phyloP scores from a whole-genome alignment of 1,139 yeast genomes.

The Scheffersomyces titani region DNA sequence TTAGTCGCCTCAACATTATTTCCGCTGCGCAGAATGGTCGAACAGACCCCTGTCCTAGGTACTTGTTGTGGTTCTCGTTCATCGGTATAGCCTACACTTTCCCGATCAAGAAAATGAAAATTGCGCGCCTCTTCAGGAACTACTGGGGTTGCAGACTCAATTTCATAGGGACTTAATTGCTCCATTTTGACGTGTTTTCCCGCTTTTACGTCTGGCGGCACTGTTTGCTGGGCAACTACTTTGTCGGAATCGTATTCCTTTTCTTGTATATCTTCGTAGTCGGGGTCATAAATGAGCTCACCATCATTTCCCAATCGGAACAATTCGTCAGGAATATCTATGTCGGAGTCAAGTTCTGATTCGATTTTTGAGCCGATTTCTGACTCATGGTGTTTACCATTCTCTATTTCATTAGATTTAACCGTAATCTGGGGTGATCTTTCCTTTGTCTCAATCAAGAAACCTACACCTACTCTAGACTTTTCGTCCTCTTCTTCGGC shows the following conservation, averaged over 20 bases:
- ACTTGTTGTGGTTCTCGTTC: neutral
- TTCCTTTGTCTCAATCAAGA: neutral
- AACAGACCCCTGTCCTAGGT: neutral
- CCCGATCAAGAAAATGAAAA: neutral
- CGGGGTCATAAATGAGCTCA: constrained; percentile 23
- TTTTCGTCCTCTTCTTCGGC: neutral
- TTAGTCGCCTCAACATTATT: neutral
- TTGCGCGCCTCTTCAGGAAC: neutral
- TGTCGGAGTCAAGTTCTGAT: constrained; percentile 1
- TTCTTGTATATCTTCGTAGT: constrained; percentile 1
- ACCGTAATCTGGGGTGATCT: neutral
- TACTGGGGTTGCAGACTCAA: neutral
- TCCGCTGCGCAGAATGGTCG: neutral
- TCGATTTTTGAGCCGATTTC: neutral
- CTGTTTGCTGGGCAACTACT: neutral
- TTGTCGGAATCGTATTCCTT: neutral
- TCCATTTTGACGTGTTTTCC: neutral
- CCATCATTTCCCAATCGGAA: constrained; percentile 20
- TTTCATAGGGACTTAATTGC: neutral
- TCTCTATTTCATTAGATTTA: neutral
- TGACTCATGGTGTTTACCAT: neutral
- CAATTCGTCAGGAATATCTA: constrained; percentile 15
- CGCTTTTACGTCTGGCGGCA: neutral
- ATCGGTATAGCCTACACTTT: neutral
- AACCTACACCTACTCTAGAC: neutral